phyloP scores from a whole-genome alignment of 1,139 yeast species.

The Suhomyces coccinellae region DNA sequence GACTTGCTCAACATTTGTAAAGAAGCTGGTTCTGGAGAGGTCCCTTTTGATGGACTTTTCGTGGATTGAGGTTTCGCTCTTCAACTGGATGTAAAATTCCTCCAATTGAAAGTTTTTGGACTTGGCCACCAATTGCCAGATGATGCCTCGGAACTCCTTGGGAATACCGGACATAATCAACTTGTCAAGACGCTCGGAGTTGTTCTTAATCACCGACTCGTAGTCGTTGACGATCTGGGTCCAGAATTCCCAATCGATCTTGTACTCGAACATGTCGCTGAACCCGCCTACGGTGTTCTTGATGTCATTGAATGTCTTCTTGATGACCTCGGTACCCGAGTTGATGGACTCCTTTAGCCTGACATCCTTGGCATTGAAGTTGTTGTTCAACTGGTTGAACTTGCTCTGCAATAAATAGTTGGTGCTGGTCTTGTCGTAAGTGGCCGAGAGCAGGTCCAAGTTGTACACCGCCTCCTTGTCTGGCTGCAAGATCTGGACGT shows the following conservation, averaged over 20 bases:
- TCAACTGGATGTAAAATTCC: slow-evolving; percentile 60
- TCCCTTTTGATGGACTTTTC: slow-evolving; percentile 82
- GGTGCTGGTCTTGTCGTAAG: slow-evolving; percentile 26
- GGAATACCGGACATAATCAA: slow-evolving; percentile 81
- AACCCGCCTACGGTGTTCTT: slow-evolving; percentile 49
- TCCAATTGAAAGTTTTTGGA: slow-evolving; percentile 74
- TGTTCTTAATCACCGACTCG: slow-evolving; percentile 58
- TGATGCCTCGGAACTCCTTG: slow-evolving; percentile 76
- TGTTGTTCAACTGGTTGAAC: slow-evolving; percentile 30
- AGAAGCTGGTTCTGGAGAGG: slow-evolving; percentile 79
- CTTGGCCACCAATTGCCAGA: slow-evolving; percentile 90
- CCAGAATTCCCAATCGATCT: slow-evolving; percentile 87
- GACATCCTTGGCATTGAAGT: slow-evolving; percentile 32
- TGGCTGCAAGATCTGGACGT: slow-evolving; percentile 15
- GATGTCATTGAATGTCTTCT: slow-evolving; percentile 59
- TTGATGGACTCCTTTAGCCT: slow-evolving; percentile 49
- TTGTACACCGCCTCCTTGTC: slow-evolving; percentile 13
- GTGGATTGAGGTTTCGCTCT: slow-evolving; percentile 57
- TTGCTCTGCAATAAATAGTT: slow-evolving; percentile 41
- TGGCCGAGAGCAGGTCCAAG: slow-evolving; percentile 20
- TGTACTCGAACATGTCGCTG: slow-evolving; percentile 38
- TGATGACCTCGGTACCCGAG: slow-evolving; percentile 62
- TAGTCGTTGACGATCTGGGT: slow-evolving; percentile 75
- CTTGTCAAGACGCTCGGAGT: slow-evolving; percentile 58
- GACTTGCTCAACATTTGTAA: slow-evolving; percentile 57